Evolutionary conservation across 768 basidiomycete species (phyloP), one percentile per base, ranked within the genome.

Genomic region (Agrocybe pediades): DNA sequence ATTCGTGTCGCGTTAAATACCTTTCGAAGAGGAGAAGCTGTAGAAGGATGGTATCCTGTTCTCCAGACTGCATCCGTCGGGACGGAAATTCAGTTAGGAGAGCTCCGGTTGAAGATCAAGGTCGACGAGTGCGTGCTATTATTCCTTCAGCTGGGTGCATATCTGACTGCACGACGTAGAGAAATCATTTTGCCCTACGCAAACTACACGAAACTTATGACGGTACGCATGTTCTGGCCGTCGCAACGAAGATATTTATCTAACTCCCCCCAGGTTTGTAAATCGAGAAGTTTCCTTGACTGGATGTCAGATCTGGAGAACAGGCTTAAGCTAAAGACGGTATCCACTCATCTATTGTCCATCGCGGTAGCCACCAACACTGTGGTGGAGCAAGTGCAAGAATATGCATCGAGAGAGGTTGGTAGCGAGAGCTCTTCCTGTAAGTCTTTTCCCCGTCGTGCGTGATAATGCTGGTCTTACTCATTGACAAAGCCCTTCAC

Each of bases 41-140:
- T 90, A 5, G 92, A 95, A 65, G 92, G 92, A 13, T 95, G 90
- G 90, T 94, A 86, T 68, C 88, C 91, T 13, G 82, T 92, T 2
- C 71, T 88, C 48, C 78, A 81, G 40, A 65, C 72, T 39, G 81
- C 78, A 33, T 69, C 76, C 9, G 63, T 75, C 36, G 71, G 76
- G 25, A 74, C 73, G 20, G 80, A 84, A 60, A 62, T 82, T 41
- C 87, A 88, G 63, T 78, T 84, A 6, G 92, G 92, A 30, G 91
- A 94, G 62, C 71, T 94, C 41, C 80, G 85, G 45, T 69, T 95
- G 61, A 87, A 86, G 62, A 65, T 94, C 46, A 74, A 79, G 54
- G 84, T 94, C 9, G 82, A 89, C 54, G 93, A 95, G 89, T 91
- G 55, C 57, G 80, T 75, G 43, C 9, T 47, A 41, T 20, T 30